Base-by-base conservation (phyloP, 495 filamentous ascomycete species). In the Aspergillus incahuasiensis region DNA sequence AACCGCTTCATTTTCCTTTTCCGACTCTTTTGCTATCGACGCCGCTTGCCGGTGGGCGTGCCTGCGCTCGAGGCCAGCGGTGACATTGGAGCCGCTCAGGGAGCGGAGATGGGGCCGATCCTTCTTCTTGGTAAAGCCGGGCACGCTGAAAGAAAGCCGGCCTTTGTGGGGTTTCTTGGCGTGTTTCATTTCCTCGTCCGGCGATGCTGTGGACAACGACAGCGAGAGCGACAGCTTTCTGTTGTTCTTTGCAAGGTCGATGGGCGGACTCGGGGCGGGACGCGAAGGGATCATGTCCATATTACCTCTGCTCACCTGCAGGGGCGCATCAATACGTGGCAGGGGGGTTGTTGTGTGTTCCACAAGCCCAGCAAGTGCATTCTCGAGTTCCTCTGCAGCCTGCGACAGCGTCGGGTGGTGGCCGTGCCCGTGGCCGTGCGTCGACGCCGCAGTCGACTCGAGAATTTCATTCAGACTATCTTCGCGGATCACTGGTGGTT, bases 261-360 rank as follows among this genome's bases (percentile, higher is more conserved):
- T 28, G 11, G 74, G 73, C 19, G 73, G 71, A 12, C 49, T 62
- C 16, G 74, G 74, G 7, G 73, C 65, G 15, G 67, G 63, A 16
- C 74, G 69, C 7, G 65, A 71, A 3, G 74, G 62, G 13, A 71
- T 64, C 61, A 74, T 64, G 30, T 70, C 70, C 47, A 70, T 69
- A 32, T 68, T 66, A 12, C 71, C 67, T 39, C 71, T 68, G 51
- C 71, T 71, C 43, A 74, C 69, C 45, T 74, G 69, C 39, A 74
- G 53, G 25, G 74, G 71, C 7, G 58, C 52, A 19, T 67, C 65
- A 21, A 70, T 52, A 16, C 63, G 48, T 12, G 64, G 56, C n/a
- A 63, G 22, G 59, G 63, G 9, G 43, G 45, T 15, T 11, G 46
- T 41, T 11, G 46, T 41, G 4, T 52, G 4, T 42, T 62, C 39